Percentiles rank a stretch among this genome's conserved stretches.
These are phyloP conservation scores for Aspergillus quadricinctus DNA, from an alignment of 2,329 filamentous ascomycete genomes.

Conservation along the genomic window DNA sequence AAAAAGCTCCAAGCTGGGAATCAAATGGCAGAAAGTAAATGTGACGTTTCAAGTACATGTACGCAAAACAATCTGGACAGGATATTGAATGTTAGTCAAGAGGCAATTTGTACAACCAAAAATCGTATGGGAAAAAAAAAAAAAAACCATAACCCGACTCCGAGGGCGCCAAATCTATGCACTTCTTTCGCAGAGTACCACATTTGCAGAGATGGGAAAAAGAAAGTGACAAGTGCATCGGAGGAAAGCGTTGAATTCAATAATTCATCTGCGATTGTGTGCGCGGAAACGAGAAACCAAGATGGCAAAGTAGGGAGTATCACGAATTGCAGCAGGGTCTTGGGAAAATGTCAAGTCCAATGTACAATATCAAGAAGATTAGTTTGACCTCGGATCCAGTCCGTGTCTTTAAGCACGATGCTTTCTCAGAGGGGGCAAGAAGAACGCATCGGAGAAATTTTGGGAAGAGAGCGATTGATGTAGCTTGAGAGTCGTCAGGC, in stretches of 20 bases:
- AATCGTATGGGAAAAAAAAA: conserved; percentile 5
- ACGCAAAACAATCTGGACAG: not conserved
- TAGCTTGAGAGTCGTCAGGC: conserved; percentile 5
- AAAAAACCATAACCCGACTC: conserved; percentile 18
- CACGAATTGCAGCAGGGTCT: not conserved
- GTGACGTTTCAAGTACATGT: not conserved
- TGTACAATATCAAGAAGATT: conserved; percentile 7
- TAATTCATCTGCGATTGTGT: not conserved
- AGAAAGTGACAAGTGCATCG: not conserved
- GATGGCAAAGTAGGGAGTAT: not conserved
- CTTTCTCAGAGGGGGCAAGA: not conserved
- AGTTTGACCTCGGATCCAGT: conserved; percentile 15
- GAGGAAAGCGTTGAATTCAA: not conserved
- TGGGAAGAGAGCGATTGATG: not conserved
- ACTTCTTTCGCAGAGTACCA: conserved; percentile 10
- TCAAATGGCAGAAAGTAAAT: conserved; percentile 3
- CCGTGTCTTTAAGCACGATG: conserved; percentile 10
- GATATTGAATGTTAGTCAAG: conserved; percentile 4
- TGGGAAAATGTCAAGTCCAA: not conserved
- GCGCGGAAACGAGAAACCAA: not conserved
- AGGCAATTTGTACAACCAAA: conserved; percentile 14
- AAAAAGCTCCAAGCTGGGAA: conserved; percentile 2
- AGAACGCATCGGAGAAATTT: not conserved
- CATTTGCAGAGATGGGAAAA: not conserved
- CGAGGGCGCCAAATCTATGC: conserved; percentile 25